These are phyloP conservation scores for Xylaria sp. DNA, from an alignment of 2,329 filamentous ascomycete genomes.

Conservation along the genomic window DNA sequence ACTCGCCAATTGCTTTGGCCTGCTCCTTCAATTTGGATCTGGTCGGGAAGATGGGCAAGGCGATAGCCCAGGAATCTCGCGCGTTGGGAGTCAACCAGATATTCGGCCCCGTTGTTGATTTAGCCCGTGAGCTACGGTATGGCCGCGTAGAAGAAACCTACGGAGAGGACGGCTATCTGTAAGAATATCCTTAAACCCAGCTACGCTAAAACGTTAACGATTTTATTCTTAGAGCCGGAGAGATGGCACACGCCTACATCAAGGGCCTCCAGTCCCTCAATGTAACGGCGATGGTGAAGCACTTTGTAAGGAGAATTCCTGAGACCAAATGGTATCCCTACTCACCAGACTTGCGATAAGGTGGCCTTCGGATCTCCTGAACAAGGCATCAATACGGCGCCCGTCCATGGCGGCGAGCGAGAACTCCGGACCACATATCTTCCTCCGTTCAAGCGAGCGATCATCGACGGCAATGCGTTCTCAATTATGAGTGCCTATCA, in stretches of 20 bases:
- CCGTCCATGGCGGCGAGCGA: constrained; percentile 64
- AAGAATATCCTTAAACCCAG: constrained; percentile 32
- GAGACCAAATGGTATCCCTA: constrained; percentile 19
- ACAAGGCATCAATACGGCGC: constrained; percentile 76
- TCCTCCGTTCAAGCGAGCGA: constrained; percentile 73
- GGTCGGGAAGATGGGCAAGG: constrained; percentile 72
- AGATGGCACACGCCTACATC: constrained; percentile 70
- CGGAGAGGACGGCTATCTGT: constrained; percentile 74
- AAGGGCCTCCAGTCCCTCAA: constrained; percentile 71
- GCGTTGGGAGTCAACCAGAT: constrained; percentile 78
- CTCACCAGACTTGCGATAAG: constrained; percentile 42
- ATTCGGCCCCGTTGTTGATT: constrained; percentile 76
- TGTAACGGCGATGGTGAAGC: constrained; percentile 79
- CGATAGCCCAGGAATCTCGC: constrained; percentile 73
- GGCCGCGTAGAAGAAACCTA: constrained; percentile 80
- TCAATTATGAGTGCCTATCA: constrained; percentile 81
- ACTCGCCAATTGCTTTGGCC: constrained; percentile 77
- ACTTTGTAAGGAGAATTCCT: constrained; percentile 64
- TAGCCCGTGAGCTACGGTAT: constrained; percentile 76
- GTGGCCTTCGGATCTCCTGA: constrained; percentile 74
- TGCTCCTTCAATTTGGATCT: constrained; percentile 76
- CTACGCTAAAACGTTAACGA: constrained; percentile 24
- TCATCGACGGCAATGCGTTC: constrained; percentile 75
- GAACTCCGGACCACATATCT: constrained; percentile 67
- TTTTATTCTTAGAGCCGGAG: constrained; percentile 59